phyloP scores from a whole-genome alignment of 345 rosid species.

The Carallia pectinifolia region DNA sequence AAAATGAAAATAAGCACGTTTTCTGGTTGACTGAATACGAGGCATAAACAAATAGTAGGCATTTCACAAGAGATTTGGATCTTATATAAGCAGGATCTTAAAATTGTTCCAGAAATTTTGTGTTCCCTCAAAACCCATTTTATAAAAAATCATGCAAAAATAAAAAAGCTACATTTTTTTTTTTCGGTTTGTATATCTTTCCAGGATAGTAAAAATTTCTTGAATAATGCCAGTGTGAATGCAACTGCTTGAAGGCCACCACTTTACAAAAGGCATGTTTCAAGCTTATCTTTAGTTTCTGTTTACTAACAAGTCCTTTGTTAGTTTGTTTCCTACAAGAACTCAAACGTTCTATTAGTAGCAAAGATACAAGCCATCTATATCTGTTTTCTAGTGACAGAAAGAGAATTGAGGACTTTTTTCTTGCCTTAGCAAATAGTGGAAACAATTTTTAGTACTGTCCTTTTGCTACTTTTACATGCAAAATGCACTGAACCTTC shows the following conservation, averaged over 20 bases:
- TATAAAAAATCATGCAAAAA: too few relatives aligned
- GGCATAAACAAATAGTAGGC: too few relatives aligned
- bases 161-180: too few relatives aligned
- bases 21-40: too few relatives aligned
- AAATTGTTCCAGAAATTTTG: too few relatives aligned
- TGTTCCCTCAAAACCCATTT: too few relatives aligned
- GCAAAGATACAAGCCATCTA: not conserved
- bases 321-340: not conserved
- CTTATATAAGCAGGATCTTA: too few relatives aligned
- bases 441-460: not conserved
- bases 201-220: not conserved
- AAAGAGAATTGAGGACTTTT: not conserved
- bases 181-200: too few relatives aligned
- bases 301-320: not conserved
- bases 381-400: not conserved
- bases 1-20: too few relatives aligned
- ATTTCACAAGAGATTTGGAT: too few relatives aligned
- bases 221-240: not conserved
- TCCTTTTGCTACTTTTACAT: not conserved
- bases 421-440: not conserved
- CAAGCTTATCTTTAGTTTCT: not conserved
- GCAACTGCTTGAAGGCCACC: not conserved
- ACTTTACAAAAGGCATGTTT: too few relatives aligned
- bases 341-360: not conserved
- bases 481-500: not conserved